Evolutionary conservation across 495 filamentous ascomycete genomes (phyloP).

Genomic region (Penicillium malachiteum): DNA sequence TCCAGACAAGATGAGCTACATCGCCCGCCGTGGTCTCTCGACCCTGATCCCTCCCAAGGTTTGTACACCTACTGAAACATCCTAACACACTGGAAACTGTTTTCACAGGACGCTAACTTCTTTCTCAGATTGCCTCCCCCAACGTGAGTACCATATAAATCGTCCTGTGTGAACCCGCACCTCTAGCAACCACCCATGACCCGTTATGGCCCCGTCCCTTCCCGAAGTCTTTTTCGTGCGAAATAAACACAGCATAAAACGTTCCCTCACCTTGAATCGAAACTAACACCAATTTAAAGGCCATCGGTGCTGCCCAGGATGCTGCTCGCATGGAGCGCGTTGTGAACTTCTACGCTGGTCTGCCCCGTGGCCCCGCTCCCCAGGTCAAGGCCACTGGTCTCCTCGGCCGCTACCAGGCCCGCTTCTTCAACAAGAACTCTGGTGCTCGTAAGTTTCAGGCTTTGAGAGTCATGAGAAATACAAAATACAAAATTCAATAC

Average conservation of each 20-base stretch:
- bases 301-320: slow-evolving; percentile 89
- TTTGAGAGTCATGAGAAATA: background rate
- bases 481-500: slow-evolving; percentile 1
- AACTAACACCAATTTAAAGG: slow-evolving; percentile 52
- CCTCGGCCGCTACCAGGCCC: slow-evolving; percentile 82
- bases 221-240: slow-evolving; percentile 26
- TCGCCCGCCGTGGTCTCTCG: slow-evolving; percentile 84
- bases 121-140: slow-evolving; percentile 76
- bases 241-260: slow-evolving; percentile 7
- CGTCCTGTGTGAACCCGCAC: slow-evolving; percentile 1
- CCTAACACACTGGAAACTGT: background rate
- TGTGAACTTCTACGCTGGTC: slow-evolving; percentile 96
- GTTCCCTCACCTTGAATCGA: slow-evolving; percentile 1
- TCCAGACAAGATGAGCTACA: slow-evolving; percentile 81
- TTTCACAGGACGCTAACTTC: slow-evolving; percentile 28
- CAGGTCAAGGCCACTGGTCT: slow-evolving; percentile 75
- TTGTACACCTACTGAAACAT: slow-evolving; percentile 30
- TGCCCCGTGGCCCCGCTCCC: slow-evolving; percentile 86
- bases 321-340: slow-evolving; percentile 94
- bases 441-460: slow-evolving; percentile 70
- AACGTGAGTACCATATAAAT: slow-evolving; percentile 61
- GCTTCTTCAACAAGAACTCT: slow-evolving; percentile 87
- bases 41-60: slow-evolving; percentile 99
- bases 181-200: slow-evolving; percentile 2
- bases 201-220: slow-evolving; percentile 19